Base-by-base conservation (phyloP, 2,329 filamentous ascomycete species). In the Thielaviopsis euricoi region DNA sequence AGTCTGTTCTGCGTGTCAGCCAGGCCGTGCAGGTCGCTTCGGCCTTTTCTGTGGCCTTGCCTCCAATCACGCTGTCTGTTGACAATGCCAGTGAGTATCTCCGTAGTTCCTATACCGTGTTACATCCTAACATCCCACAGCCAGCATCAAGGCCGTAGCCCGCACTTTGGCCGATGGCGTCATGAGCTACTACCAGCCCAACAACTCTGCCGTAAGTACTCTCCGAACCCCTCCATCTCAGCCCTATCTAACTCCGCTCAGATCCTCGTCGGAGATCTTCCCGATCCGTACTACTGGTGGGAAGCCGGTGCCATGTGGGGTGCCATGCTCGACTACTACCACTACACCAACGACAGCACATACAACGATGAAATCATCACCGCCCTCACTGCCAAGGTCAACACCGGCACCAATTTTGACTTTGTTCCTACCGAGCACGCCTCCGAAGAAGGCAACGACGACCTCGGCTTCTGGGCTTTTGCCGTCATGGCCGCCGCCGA, bases 391-490 rank as follows among this genome's bases (percentile, higher is more conserved):
- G 78, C 74, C 25, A 82, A 69, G 0, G 68, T 69, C 54, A 82
- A 79, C 66, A 76, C 71, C 6, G 82, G 82, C 1, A 75, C 77
- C 0, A 67, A 76, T 9, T 72, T 75, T 59, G 75, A 87, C 68
- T 85, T 77, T 64, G 81, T 86, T 75, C 73, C 77, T 3, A 73
- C 76, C 0, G 68, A 70, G 58, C 78, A 83, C 62, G 69, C 69
- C 13, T 73, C 73, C n/a, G 77, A 81, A 61, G 79, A 85, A 67
- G 84, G 85, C 56, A 89, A 88, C 63, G 85, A 88, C 63, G 85
- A 89, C 65, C 82, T 87, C 66, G 81, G 80, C 33, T 87, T 87
- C 66, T 89, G 85, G 85, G 81, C 76, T 12, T 81, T 87, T 25
- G 76, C 81, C 15, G 76, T 81, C 61, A 76, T 89, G 67, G 73